Evolutionary conservation across 169 alveolate species (phyloP).

Genomic region (Plasmodium gonderi): DNA sequence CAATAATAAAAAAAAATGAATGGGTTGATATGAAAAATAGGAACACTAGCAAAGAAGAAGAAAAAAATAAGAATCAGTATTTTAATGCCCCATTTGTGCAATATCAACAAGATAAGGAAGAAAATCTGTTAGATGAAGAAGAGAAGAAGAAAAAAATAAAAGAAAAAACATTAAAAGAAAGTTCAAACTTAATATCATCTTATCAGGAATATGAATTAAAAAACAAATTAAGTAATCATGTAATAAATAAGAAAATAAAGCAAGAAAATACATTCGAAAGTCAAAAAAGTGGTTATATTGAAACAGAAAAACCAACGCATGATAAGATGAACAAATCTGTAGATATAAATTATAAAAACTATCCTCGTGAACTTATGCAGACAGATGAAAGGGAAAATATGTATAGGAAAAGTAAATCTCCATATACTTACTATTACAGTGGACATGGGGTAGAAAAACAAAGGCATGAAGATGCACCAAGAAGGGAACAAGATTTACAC

Average conservation of each 20-base stretch:
- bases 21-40: background rate
- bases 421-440: background rate
- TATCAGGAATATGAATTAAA: constrained; percentile 2
- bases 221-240: background rate
- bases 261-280: background rate
- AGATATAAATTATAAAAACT: background rate
- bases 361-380: background rate
- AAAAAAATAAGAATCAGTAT: background rate
- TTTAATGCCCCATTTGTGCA: background rate
- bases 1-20: background rate
- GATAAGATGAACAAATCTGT: background rate
- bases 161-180: constrained; percentile 21
- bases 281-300: background rate
- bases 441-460: background rate
- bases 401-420: background rate
- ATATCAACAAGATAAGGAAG: background rate
- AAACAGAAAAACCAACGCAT: background rate
- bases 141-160: background rate
- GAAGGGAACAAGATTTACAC: background rate
- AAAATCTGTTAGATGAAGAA: background rate
- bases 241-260: background rate
- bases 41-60: background rate
- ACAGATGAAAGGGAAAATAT: background rate
- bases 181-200: constrained; percentile 17
- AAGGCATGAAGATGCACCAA: background rate